Evolutionary conservation across 2,329 filamentous ascomycete genomes (phyloP).

Genomic region (Sphaerulina musiva): DNA sequence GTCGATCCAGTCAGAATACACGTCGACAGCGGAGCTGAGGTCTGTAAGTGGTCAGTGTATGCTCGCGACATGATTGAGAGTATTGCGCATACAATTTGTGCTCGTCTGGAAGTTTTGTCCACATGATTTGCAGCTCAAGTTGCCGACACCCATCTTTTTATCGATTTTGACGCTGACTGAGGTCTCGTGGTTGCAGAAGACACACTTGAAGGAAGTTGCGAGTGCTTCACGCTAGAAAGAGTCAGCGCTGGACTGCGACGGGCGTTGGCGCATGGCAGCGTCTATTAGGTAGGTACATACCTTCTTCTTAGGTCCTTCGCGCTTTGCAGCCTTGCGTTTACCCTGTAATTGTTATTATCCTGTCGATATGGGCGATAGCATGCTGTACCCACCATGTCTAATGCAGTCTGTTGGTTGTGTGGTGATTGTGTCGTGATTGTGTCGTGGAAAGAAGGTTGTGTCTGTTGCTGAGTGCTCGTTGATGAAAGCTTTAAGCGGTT

Average conservation of each 20-base stretch:
- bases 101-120: conserved; percentile 88
- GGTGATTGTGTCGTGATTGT: background rate
- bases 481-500: background rate
- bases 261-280: background rate
- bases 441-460: background rate
- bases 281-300: background rate
- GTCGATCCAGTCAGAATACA: conserved; percentile 98
- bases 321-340: conserved; percentile 82
- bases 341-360: conserved; percentile 46
- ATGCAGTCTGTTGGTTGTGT: background rate
- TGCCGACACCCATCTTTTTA: conserved; percentile 82
- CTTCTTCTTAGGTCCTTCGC: conserved; percentile 69
- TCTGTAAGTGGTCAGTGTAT: conserved; percentile 48
- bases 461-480: background rate
- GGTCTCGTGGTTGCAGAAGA: conserved; percentile 98
- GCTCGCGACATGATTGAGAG: background rate
- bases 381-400: background rate
- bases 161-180: conserved; percentile 86
- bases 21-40: conserved; percentile 83
- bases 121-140: conserved; percentile 84
- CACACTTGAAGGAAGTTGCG: conserved; percentile 81
- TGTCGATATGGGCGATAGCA: background rate
- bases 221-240: conserved; percentile 47
- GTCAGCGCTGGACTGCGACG: background rate
- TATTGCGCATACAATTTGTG: conserved; percentile 68